Percentiles rank a stretch among this genome's conserved stretches.
Evolutionary conservation across 805 yeast genomes (phyloP).

Genomic region (Millerago galiae): DNA sequence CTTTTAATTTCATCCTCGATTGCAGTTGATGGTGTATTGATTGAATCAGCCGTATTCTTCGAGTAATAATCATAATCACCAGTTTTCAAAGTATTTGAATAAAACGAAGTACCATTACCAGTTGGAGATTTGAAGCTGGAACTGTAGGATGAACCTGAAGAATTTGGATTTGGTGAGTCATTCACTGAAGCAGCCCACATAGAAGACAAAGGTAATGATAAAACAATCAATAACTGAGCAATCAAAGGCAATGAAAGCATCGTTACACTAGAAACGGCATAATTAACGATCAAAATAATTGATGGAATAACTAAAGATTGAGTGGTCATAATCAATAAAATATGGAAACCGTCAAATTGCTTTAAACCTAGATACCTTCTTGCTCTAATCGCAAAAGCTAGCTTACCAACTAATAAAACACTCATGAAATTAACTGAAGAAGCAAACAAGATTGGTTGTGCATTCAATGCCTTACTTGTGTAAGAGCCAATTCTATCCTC

Average conservation of each 20-base stretch:
- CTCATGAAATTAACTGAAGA: slow-evolving; percentile 62
- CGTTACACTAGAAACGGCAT: slow-evolving; percentile 29
- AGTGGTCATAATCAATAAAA: slow-evolving; percentile 69
- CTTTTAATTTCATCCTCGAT: slow-evolving; percentile 30
- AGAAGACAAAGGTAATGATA: slow-evolving; percentile 76
- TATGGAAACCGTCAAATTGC: slow-evolving; percentile 79
- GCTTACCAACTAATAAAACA: slow-evolving; percentile 53
- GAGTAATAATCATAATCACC: slow-evolving; percentile 4
- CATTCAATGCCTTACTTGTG: slow-evolving; percentile 39
- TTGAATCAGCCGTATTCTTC: slow-evolving; percentile 8
- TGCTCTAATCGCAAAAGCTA: slow-evolving; percentile 60
- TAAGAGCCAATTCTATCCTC: slow-evolving; percentile 17
- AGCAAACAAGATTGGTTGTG: slow-evolving; percentile 59
- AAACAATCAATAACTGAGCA: slow-evolving; percentile 54
- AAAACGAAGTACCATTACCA: slow-evolving; percentile 14
- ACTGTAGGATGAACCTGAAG: slow-evolving; percentile 20
- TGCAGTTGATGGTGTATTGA: slow-evolving; percentile 29
- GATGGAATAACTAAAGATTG: slow-evolving; percentile 84
- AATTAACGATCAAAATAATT: slow-evolving; percentile 52
- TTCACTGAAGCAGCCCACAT: slow-evolving; percentile 82
- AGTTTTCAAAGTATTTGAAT: slow-evolving; percentile 14
- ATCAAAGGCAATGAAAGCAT: slow-evolving; percentile 41
- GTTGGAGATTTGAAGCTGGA: slow-evolving; percentile 7
- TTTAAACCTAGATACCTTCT: slow-evolving; percentile 72
- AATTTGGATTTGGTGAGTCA: slow-evolving; percentile 37